Percentiles rank a stretch among this genome's conserved stretches.
Conservation (phyloP, 805 yeast genomes). For the Ogataea corticis region DNA sequence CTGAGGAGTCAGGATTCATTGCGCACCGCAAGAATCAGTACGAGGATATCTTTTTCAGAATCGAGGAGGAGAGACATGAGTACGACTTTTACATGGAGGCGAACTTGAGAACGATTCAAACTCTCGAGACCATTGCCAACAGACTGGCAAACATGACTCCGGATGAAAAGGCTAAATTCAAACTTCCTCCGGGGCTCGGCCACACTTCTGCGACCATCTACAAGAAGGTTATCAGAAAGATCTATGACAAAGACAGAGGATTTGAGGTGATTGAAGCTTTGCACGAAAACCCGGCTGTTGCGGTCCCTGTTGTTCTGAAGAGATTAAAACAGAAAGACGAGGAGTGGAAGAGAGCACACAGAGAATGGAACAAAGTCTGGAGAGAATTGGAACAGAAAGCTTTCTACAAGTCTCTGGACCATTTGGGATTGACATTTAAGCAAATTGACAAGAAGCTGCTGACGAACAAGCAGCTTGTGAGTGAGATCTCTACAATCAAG, state of each 20-base stretch:
- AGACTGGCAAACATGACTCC: slow-evolving; percentile 90
- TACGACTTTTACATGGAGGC: slow-evolving; percentile 96
- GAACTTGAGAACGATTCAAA: slow-evolving; percentile 91
- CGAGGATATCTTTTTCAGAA: slow-evolving; percentile 91
- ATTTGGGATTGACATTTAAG: slow-evolving; percentile 91
- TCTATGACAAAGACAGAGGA: slow-evolving; percentile 93
- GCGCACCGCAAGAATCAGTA: slow-evolving; percentile 99
- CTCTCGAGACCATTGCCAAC: slow-evolving; percentile 91
- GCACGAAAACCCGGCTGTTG: slow-evolving; percentile 92
- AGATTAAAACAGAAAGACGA: slow-evolving; percentile 97
- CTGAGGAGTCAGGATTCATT: slow-evolving; percentile 97
- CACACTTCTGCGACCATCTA: slow-evolving; percentile 89
- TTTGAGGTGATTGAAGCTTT: slow-evolving; percentile 94
- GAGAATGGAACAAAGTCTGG: slow-evolving; percentile 99
- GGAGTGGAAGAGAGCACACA: slow-evolving; percentile 97
- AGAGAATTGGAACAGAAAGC: slow-evolving; percentile 96
- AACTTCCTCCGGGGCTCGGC: slow-evolving; percentile 90
- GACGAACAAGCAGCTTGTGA: slow-evolving; percentile 85
- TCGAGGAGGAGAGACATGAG: slow-evolving; percentile 97
- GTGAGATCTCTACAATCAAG: slow-evolving; percentile 90
- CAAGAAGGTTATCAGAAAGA: slow-evolving; percentile 87
- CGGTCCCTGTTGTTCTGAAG: slow-evolving; percentile 89
- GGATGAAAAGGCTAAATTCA: slow-evolving; percentile 84
- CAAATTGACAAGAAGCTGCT: slow-evolving; percentile 92
- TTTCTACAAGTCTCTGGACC: slow-evolving; percentile 90